Evolutionary conservation across 176 grass and related monocot species (phyloP).

Genomic region (Rhipidocladum racemiflorum): DNA sequence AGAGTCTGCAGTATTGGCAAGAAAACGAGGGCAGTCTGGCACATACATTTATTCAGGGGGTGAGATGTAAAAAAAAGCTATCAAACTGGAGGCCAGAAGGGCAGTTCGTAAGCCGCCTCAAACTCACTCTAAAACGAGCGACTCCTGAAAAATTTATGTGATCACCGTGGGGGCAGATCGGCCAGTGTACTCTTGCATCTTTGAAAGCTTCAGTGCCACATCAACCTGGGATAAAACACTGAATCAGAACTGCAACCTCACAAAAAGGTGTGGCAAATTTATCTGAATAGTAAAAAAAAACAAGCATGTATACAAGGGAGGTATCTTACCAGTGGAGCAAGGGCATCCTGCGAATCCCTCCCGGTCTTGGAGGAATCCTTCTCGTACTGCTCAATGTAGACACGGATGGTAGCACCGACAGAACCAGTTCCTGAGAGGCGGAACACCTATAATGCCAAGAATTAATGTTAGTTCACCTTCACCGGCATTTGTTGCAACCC

Average conservation of each 20-base stretch:
- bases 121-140: conserved; percentile 11
- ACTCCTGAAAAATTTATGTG: conserved; percentile 52
- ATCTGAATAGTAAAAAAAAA: not conserved
- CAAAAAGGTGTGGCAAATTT: not conserved
- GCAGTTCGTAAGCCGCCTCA: not conserved
- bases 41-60: conserved; percentile 41
- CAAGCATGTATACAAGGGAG: not conserved
- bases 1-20: conserved; percentile 9
- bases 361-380: conserved; percentile 76
- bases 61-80: conserved; percentile 29
- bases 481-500: not conserved
- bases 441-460: conserved; percentile 63
- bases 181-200: conserved; percentile 81
- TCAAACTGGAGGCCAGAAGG: conserved; percentile 26
- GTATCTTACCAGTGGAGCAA: conserved; percentile 70
- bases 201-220: conserved; percentile 79
- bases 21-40: not conserved
- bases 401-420: conserved; percentile 82
- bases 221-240: conserved; percentile 43
- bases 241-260: not conserved
- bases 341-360: conserved; percentile 83
- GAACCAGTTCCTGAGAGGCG: conserved; percentile 94
- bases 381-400: conserved; percentile 98
- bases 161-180: conserved; percentile 90
- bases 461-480: conserved; percentile 25